phyloP scores from a whole-genome alignment of 2,329 filamentous ascomycete genomes.

The Monilinia fructigena region DNA sequence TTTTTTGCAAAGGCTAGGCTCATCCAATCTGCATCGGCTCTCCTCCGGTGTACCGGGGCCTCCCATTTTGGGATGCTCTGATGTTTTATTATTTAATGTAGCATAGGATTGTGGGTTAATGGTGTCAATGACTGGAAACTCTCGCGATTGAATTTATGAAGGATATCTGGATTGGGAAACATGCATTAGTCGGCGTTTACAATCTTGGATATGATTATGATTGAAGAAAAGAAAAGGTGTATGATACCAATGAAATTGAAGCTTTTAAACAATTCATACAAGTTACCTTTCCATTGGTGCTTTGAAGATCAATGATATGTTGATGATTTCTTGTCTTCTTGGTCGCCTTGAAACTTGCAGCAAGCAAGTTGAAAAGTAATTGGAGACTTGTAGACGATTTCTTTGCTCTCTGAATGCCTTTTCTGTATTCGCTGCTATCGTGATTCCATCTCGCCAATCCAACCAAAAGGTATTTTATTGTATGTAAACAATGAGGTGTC shows the following conservation, averaged over 20 bases:
- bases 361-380: too few species aligned
- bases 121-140: slow-evolving; percentile 6
- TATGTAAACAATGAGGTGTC: too few species aligned
- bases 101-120: slow-evolving; percentile 6
- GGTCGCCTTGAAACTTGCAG: too few species aligned
- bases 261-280: not conserved
- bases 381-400: too few species aligned
- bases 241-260: slow-evolving; percentile 17
- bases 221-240: not conserved
- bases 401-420: too few species aligned
- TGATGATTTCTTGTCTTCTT: not conserved
- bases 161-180: slow-evolving; percentile 5
- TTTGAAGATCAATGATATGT: too few species aligned
- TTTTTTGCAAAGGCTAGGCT: not conserved
- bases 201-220: not conserved
- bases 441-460: too few species aligned
- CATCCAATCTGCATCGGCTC: not conserved
- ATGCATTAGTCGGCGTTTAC: slow-evolving; percentile 13
- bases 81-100: slow-evolving; percentile 9
- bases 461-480: too few species aligned
- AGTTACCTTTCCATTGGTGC: not conserved
- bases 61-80: not conserved
- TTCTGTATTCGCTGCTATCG: too few species aligned
- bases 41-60: not conserved
- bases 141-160: slow-evolving; percentile 8